Evolutionary conservation across 352 stramenopile species (phyloP).

Genomic region (Phytophthora brassicae): DNA sequence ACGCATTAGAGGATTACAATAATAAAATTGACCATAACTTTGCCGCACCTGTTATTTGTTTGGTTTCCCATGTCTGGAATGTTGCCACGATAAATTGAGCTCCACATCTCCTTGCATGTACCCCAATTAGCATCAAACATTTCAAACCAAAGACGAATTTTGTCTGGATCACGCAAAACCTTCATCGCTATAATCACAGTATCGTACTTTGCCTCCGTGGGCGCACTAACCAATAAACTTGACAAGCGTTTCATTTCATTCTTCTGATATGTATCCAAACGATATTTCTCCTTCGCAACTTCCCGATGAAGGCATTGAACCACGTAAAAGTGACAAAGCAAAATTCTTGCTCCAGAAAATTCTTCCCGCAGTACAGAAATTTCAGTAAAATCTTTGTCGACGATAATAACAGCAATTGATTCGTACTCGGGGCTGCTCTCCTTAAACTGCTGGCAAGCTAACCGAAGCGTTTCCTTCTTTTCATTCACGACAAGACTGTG

Average conservation of each 20-base stretch:
- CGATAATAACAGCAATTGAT: background rate
- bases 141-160: background rate
- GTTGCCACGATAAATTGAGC: conserved; percentile 5
- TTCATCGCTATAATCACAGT: conserved; percentile 1
- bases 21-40: background rate
- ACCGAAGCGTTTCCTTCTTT: no score
- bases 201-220: background rate
- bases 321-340: conserved; percentile 16
- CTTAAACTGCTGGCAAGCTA: conserved; percentile 2
- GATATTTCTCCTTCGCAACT: background rate
- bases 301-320: conserved; percentile 5
- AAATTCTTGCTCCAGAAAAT: background rate
- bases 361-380: conserved; percentile 4
- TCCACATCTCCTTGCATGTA: conserved; percentile 6
- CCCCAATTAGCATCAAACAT: conserved; percentile 1
- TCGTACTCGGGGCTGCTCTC: background rate
- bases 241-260: conserved; percentile 7
- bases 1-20: no score
- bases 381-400: conserved; percentile 19
- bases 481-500: no score
- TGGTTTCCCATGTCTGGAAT: conserved; percentile 14
- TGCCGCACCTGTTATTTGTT: conserved; percentile 11
- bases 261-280: no score
- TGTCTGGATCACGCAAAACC: background rate
- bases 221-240: background rate